A percentile compares a stretch with the other conserved stretches of the same genome.
These are phyloP conservation scores for Mycena rosella DNA, from an alignment of 768 basidiomycete genomes.

Conservation along the genomic window DNA sequence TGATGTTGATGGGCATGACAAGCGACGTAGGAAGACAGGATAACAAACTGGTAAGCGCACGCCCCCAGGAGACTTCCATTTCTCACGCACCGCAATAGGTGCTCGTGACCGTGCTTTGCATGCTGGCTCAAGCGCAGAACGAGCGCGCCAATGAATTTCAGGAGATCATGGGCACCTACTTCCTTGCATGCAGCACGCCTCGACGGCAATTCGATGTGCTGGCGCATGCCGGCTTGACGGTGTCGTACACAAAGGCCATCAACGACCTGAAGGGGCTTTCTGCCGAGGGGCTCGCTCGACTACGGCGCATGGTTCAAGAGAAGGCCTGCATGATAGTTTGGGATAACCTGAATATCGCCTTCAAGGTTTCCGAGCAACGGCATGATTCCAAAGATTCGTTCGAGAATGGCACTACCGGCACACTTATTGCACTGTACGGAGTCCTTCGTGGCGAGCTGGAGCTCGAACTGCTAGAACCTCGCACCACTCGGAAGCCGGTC, in stretches of 20 bases:
- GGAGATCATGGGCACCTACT: slow-evolving; percentile 39
- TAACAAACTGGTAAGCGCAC: neutral
- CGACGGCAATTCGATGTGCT: slow-evolving; percentile 41
- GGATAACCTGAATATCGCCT: neutral
- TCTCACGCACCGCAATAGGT: slow-evolving; percentile 4
- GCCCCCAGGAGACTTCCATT: neutral
- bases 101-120: slow-evolving; percentile 30
- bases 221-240: slow-evolving; percentile 42
- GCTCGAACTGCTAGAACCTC: neutral
- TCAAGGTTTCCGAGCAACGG: neutral
- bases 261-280: slow-evolving; percentile 39
- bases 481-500: neutral
- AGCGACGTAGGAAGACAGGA: slow-evolving; percentile 1
- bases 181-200: slow-evolving; percentile 41
- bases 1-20: neutral
- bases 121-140: slow-evolving; percentile 39
- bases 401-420: slow-evolving; percentile 4
- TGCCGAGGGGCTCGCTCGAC: slow-evolving; percentile 22
- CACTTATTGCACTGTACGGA: neutral
- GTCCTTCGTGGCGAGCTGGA: neutral
- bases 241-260: slow-evolving; percentile 42
- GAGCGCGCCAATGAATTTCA: slow-evolving; percentile 40
- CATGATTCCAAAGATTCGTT: neutral
- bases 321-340: slow-evolving; percentile 42
- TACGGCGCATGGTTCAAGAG: slow-evolving; percentile 41